A percentile compares a stretch with the other conserved stretches of the same genome.
Evolutionary conservation across 257 asterid genomes (phyloP).

Genomic region (Lycium ferocissimum): DNA sequence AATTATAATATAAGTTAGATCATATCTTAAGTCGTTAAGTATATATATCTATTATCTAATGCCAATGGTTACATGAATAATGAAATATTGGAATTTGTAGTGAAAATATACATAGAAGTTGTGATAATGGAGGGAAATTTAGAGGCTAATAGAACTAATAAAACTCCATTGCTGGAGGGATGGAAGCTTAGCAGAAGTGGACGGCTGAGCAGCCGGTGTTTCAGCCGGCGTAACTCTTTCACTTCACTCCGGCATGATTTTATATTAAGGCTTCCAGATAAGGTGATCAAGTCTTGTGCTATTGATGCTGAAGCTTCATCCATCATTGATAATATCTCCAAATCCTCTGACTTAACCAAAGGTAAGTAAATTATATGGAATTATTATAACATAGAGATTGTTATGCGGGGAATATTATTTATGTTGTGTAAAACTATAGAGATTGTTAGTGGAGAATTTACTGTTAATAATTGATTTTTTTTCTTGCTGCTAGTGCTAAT

Average conservation of each 20-base stretch:
- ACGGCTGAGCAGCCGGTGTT: slow-evolving; percentile 50
- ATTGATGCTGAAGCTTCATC: slow-evolving; percentile 52
- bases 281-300: slow-evolving; percentile 56
- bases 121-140: slow-evolving; percentile 18
- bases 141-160: slow-evolving; percentile 14
- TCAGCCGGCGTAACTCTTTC: slow-evolving; percentile 72
- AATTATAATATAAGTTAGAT: neutral
- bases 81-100: neutral
- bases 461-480: neutral
- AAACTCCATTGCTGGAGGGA: slow-evolving; percentile 57
- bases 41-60: neutral
- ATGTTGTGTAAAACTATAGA: neutral
- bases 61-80: neutral
- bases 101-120: neutral
- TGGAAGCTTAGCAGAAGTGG: slow-evolving; percentile 53
- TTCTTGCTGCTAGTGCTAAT: neutral
- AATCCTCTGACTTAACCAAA: slow-evolving; percentile 51
- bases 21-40: neutral
- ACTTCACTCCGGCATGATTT: slow-evolving; percentile 67
- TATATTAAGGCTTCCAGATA: slow-evolving; percentile 67
- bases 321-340: slow-evolving; percentile 48
- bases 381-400: neutral
- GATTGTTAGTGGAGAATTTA: neutral
- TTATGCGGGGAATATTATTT: neutral
- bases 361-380: slow-evolving; percentile 45